Evolutionary conservation across 2,329 filamentous ascomycete genomes (phyloP), one percentile per base, ranked within the genome.

Genomic region (Penicillium sp.): DNA sequence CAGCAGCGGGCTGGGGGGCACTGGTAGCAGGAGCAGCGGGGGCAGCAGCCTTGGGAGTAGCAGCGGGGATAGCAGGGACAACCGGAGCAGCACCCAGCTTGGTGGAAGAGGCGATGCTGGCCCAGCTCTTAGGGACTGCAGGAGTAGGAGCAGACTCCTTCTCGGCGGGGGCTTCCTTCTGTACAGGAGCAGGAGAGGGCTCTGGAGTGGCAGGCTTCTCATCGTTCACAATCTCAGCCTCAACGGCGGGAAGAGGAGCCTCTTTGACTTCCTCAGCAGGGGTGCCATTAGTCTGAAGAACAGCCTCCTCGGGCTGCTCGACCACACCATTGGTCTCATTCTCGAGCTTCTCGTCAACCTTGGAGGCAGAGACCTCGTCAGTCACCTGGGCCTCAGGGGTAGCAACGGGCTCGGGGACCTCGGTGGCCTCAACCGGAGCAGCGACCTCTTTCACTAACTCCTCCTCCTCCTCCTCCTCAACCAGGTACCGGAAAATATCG

Each of bases 401-500:
- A 27, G 59, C 47, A 22, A 65, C 56, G 26, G 68, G 79, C 53
- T 61, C 63, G 12, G 31, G 54, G 47, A 58, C 58, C 50, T 66
- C 79, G 43, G 75, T 76, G 54, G 77, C 70, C 29, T 79, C 75
- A 55, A 79, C 77, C 29, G 63, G 54, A 15, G 78, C 59, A 53
- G 63, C 59, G n/a, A 69, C 58, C 61, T 78, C 74, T 20, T 77
- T 75, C 44, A 80, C 76, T 46, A 85, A 81, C 45, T 79, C 77
- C 65, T 85, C 77, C 57, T 90, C 90, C 45, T 79, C 77, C 65
- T 85, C 77, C 56, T 90, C 90, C 58, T 97, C 92, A 62, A 88
- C 86, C 63, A 99, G 87, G 77, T 95, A 97, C 67, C 94, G 85
- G 80, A 97, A 91, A 73, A 99, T 96, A 71, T 99, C 94, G 76